Percentiles rank a stretch among this genome's conserved stretches.
Conservation (phyloP, 2,329 filamentous ascomycete species). For the Metarhizium album region DNA sequence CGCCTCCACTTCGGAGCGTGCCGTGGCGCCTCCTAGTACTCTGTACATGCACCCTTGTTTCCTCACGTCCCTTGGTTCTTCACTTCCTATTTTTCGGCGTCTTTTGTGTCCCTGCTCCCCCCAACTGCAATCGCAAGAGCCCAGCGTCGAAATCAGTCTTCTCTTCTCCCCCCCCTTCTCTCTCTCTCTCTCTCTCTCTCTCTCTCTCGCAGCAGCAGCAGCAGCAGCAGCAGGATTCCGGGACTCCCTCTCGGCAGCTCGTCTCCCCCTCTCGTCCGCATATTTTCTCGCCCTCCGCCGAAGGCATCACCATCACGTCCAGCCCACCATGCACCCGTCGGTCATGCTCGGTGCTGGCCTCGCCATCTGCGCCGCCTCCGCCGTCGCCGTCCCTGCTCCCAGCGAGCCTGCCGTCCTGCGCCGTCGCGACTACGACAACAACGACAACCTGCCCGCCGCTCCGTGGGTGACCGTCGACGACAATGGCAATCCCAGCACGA, state of each 20-base stretch:
- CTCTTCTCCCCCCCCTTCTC: no score
- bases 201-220: background rate
- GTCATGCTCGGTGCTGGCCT: slow-evolving; percentile 17
- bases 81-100: no score
- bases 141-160: background rate
- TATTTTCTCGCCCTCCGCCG: background rate
- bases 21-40: no score
- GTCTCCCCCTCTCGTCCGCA: background rate
- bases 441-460: slow-evolving; percentile 15
- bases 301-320: background rate
- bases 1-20: no score
- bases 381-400: slow-evolving; percentile 19
- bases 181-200: no score
- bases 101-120: no score
- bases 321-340: slow-evolving; percentile 20
- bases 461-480: slow-evolving; percentile 43
- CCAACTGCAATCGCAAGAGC: background rate
- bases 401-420: slow-evolving; percentile 2
- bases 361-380: slow-evolving; percentile 15
- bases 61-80: no score
- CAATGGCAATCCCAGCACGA: slow-evolving; percentile 32
- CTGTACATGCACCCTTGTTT: no score
- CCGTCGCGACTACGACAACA: slow-evolving; percentile 12
- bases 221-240: no score
- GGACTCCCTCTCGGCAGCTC: background rate